Percentiles rank a stretch among this genome's conserved stretches.
phyloP scores from a whole-genome alignment of 2,329 filamentous ascomycete genomes.

The Stylonectria norvegica region DNA sequence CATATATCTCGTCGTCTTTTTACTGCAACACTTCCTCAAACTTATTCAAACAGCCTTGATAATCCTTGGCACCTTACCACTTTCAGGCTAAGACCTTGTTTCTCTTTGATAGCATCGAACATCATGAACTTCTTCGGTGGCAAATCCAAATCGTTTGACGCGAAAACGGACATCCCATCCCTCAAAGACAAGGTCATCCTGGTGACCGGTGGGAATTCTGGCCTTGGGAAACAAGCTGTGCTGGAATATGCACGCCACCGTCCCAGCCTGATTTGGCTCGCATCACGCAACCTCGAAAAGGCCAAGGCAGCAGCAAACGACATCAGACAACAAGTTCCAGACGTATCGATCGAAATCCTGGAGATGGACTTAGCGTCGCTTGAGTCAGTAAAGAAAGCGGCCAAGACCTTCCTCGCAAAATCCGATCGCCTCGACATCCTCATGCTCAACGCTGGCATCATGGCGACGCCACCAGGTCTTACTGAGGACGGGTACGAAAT shows the following conservation, averaged over 20 bases:
- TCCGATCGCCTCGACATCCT: slow-evolving; percentile 39
- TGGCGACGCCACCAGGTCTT: slow-evolving; percentile 33
- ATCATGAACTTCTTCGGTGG: too few species aligned
- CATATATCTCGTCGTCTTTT: too few species aligned
- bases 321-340: slow-evolving; percentile 28
- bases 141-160: slow-evolving; percentile 18
- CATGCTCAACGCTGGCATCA: slow-evolving; percentile 38
- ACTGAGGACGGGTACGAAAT: slow-evolving; percentile 45
- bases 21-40: too few species aligned
- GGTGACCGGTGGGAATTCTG: slow-evolving; percentile 41
- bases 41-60: too few species aligned
- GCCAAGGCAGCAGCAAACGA: slow-evolving; percentile 35
- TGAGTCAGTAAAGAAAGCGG: slow-evolving; percentile 39
- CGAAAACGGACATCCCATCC: slow-evolving; percentile 39
- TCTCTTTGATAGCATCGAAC: too few species aligned
- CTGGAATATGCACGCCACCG: slow-evolving; percentile 12
- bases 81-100: too few species aligned
- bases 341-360: slow-evolving; percentile 31
- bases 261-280: slow-evolving; percentile 13
- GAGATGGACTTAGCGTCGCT: slow-evolving; percentile 46
- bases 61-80: too few species aligned
- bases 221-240: slow-evolving; percentile 12
- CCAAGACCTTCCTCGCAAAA: slow-evolving; percentile 32
- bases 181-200: slow-evolving; percentile 43
- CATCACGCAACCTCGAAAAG: slow-evolving; percentile 35